Percentiles rank a stretch among this genome's conserved stretches.
phyloP scores from a whole-genome alignment of 2,329 filamentous ascomycete genomes.

The Cladosporium halotolerans region DNA sequence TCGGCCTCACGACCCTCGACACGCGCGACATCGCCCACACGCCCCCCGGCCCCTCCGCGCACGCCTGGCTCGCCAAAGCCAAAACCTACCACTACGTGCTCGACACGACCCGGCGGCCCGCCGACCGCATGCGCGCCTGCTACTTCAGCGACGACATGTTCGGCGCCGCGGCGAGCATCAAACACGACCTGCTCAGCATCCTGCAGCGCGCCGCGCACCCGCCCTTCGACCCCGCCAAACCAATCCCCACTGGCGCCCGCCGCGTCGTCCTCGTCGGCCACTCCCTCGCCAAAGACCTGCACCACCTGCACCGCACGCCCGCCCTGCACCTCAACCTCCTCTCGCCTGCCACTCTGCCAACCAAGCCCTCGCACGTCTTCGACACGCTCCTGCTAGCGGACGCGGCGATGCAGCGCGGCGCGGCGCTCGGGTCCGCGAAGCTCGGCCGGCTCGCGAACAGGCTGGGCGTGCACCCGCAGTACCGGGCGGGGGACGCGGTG shows the following conservation, averaged over 20 bases:
- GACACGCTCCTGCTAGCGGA: slow-evolving; percentile 40
- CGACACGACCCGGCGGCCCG: slow-evolving; percentile 26
- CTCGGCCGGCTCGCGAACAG: slow-evolving; percentile 67
- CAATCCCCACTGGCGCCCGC: slow-evolving; percentile 30
- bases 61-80: slow-evolving; percentile 61
- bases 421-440: slow-evolving; percentile 1
- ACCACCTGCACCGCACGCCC: slow-evolving; percentile 50
- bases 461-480: slow-evolving; percentile 51
- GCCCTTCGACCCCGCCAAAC: slow-evolving; percentile 13
- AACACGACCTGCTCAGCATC: background rate
- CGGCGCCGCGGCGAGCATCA: slow-evolving; percentile 6
- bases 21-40: slow-evolving; percentile 50
- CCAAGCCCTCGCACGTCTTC: slow-evolving; percentile 35
- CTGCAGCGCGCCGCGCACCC: background rate
- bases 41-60: slow-evolving; percentile 53
- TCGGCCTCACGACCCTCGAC: slow-evolving; percentile 74
- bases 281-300: slow-evolving; percentile 58
- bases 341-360: background rate
- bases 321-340: slow-evolving; percentile 31
- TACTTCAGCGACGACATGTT: slow-evolving; percentile 50
- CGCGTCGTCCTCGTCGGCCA: slow-evolving; percentile 56
- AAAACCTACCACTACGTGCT: slow-evolving; percentile 58
- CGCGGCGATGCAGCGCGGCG: slow-evolving; percentile 10
- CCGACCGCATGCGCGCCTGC: slow-evolving; percentile 38
- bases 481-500: slow-evolving; percentile 8